A percentile compares a stretch with the other conserved stretches of the same genome.
phyloP scores from a whole-genome alignment of 192 early-diverging fungal genomes.

The Endogone sp. region DNA sequence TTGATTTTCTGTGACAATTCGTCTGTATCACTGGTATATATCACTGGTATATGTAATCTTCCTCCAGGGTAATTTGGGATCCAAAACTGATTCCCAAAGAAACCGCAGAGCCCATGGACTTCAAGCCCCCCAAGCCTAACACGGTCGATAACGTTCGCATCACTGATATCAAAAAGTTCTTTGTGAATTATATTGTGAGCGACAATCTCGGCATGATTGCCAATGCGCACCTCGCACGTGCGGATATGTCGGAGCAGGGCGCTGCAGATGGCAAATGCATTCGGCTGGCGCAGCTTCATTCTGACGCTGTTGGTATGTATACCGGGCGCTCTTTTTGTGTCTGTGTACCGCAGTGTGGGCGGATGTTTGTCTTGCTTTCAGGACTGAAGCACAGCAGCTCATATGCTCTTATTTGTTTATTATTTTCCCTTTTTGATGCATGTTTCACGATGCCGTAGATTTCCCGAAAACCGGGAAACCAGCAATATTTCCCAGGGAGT shows the following conservation, averaged over 20 bases:
- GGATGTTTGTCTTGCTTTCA: too few relatives aligned
- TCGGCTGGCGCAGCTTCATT: slow-evolving; percentile 61
- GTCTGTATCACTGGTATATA: neutral
- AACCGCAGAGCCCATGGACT: slow-evolving; percentile 49
- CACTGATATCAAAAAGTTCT: slow-evolving; percentile 50
- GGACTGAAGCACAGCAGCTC: neutral
- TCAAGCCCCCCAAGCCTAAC: slow-evolving; percentile 27
- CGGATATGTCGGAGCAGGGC: slow-evolving; percentile 45
- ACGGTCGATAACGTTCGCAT: slow-evolving; percentile 40
- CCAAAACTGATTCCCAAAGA: slow-evolving; percentile 29
- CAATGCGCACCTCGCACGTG: slow-evolving; percentile 61
- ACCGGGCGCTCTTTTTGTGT: neutral
- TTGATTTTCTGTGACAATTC: slow-evolving; percentile 5
- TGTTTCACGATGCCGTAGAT: too few relatives aligned
- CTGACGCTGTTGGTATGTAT: slow-evolving; percentile 52
- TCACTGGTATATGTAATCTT: too few relatives aligned
- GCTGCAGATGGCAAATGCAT: slow-evolving; percentile 48
- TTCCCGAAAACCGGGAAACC: slow-evolving; percentile 68
- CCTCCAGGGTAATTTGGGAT: slow-evolving; percentile 53
- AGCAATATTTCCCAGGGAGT: slow-evolving; percentile 35
- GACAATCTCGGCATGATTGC: slow-evolving; percentile 68
- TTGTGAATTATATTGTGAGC: slow-evolving; percentile 59
- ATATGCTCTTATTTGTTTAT: neutral
- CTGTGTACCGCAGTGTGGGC: neutral
- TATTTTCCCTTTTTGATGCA: neutral